Base-by-base conservation (phyloP, 495 filamentous ascomycete species). In the Venustampulla echinocandica region DNA sequence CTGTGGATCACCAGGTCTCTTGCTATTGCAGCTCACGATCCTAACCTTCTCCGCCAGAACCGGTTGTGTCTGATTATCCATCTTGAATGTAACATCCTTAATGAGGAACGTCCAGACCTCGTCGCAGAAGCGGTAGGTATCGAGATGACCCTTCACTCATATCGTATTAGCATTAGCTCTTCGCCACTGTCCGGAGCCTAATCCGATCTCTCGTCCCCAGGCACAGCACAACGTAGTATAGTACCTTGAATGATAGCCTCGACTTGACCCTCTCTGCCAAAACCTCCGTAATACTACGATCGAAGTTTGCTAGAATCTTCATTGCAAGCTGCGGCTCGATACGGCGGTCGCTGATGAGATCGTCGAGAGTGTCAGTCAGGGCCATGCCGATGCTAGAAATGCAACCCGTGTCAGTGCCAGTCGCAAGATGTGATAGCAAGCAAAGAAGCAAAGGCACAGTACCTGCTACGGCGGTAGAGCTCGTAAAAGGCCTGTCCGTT, bases 71-170 rank as follows among this genome's bases (percentile, higher is more conserved):
- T 49, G 53, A 58, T 87, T 87, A 50, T 95, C 87, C 65, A 99
- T 80, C 69, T 97, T 97, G 76, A 99, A 95, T 19, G 81, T 88
- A 44, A 97, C 88, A 50, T 97, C 90, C 65, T 96, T 96, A 67
- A 99, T 92, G 50, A 97, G 75, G 71, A 99, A 99, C 1, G 93
- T 99, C 93, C 93, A 99, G 44, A 99, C 93, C 70, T 99, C 93
- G 66, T 99, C 93, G 72, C 93, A 99, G 75, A 97, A 99, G 56
- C 93, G 87, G 72, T 99, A 99, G 22, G 93, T 99, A 64, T 99
- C 92, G 37, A 99, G 81, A 55, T 93, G 90, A 22, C 92, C 93
- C 92, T 98, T 59, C 47, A 7, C 22, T 6, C 27, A 10, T 21
- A 45, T 55, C 45, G 47, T 22, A 30, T 42, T 37, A 22, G 42